Conservation (phyloP, 2,329 filamentous ascomycete genomes). For the Chalaropsis thielavioides region DNA sequence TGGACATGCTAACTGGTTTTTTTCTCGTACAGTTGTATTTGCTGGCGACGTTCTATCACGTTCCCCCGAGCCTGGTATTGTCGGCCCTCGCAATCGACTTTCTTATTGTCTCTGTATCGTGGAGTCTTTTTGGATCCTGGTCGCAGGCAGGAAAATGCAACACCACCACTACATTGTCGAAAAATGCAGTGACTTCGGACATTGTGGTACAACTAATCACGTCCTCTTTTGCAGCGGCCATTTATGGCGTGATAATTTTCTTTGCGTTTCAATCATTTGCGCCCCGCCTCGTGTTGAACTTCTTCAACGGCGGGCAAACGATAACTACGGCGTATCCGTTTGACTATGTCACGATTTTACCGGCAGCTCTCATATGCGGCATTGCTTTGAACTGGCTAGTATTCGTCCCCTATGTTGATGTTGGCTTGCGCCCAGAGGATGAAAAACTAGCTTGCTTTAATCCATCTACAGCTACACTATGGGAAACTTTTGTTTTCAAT, state of each 20-base stretch:
- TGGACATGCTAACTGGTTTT: not conserved
- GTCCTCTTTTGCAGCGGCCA: slow-evolving; percentile 50
- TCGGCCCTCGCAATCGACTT: slow-evolving; percentile 34
- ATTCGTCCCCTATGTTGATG: slow-evolving; percentile 52
- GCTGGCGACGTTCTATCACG: slow-evolving; percentile 60
- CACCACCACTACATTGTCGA: slow-evolving; percentile 44
- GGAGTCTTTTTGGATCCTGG: not conserved
- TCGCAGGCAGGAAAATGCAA: not conserved
- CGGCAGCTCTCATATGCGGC: slow-evolving; percentile 45
- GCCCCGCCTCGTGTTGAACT: slow-evolving; percentile 53
- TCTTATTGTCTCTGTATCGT: not conserved
- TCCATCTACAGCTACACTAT: slow-evolving; percentile 47
- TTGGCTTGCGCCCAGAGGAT: slow-evolving; percentile 35
- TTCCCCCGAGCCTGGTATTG: slow-evolving; percentile 46
- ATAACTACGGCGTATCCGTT: slow-evolving; percentile 54
- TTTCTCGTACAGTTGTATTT: slow-evolving; percentile 46
- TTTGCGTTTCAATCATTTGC: slow-evolving; percentile 55
- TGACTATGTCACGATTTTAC: slow-evolving; percentile 45
- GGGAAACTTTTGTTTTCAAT: slow-evolving; percentile 58
- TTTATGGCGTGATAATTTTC: slow-evolving; percentile 63
- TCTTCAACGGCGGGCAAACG: slow-evolving; percentile 59
- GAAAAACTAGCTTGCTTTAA: slow-evolving; percentile 42
- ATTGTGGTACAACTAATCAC: slow-evolving; percentile 48
- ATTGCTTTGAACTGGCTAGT: slow-evolving; percentile 61
- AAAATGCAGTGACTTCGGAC: slow-evolving; percentile 52